Conservation (phyloP, 805 yeast species). For the Candida ipomoeae region DNA sequence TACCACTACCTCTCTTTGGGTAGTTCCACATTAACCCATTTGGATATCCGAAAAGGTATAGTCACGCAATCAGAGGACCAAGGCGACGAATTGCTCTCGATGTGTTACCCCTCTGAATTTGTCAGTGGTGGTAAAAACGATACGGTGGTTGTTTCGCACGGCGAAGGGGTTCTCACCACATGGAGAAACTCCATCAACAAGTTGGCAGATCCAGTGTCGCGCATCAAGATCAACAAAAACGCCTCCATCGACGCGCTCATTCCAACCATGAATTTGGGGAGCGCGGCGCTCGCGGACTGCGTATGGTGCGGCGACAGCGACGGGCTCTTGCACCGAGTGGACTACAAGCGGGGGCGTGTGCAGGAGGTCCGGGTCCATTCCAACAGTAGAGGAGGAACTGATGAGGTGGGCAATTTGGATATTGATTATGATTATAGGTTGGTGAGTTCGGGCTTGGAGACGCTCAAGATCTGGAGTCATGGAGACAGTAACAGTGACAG, state of each 20-base stretch:
- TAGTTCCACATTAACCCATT: slow-evolving; percentile 70
- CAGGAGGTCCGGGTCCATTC: slow-evolving; percentile 67
- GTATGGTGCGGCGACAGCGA: slow-evolving; percentile 80
- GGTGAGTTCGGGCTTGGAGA: slow-evolving; percentile 80
- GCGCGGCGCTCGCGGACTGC: slow-evolving; percentile 41
- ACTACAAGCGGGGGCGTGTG: slow-evolving; percentile 59
- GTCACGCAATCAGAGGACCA: slow-evolving; percentile 76
- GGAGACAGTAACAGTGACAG: slow-evolving; percentile 14
- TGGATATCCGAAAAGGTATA: slow-evolving; percentile 74
- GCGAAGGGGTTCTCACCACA: slow-evolving; percentile 81
- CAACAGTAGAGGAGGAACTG: slow-evolving; percentile 40
- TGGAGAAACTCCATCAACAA: slow-evolving; percentile 76
- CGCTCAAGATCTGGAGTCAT: slow-evolving; percentile 64
- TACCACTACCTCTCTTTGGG: slow-evolving; percentile 80
- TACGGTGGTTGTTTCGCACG: slow-evolving; percentile 76
- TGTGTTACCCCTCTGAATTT: slow-evolving; percentile 58
- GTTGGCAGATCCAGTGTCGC: slow-evolving; percentile 70
- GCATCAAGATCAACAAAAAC: slow-evolving; percentile 64
- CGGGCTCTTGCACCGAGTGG: slow-evolving; percentile 65
- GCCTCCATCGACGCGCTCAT: slow-evolving; percentile 72
- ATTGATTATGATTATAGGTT: slow-evolving; percentile 77
- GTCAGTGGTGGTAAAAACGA: slow-evolving; percentile 48
- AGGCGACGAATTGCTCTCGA: slow-evolving; percentile 84
- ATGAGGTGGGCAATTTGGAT: slow-evolving; percentile 75
- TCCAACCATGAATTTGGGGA: slow-evolving; percentile 51